Evolutionary conservation across 1,139 yeast genomes (phyloP), one percentile per base, ranked within the genome.

Genomic region (Pichia sp.): DNA sequence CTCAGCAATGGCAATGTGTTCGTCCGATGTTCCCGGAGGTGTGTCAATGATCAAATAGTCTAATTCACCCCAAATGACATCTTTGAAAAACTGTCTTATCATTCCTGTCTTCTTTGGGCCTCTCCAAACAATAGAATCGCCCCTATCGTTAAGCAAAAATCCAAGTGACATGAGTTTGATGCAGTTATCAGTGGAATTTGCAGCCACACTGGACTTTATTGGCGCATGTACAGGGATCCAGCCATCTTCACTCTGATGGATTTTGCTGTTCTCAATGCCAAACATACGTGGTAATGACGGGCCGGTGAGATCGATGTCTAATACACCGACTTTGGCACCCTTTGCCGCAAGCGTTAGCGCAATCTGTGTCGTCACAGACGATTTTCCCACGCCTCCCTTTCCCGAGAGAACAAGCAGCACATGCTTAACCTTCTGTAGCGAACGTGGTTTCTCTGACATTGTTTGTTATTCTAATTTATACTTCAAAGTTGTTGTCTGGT

Each of bases 11-110:
- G 96, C 88, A 30, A 93, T 91, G 59, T 93, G 99, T 58, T 93
- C 99, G 58, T 93, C 99, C 0, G 95, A 82, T 0, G 99, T 91
- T 0, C 99, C 99, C 0, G 99, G 99, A 0, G 99, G 99, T 0
- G 99, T 91, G 54, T 93, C 99, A 8, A 93, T 88, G 29, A 93
- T 63, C 39, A 93, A 62, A 54, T 85, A 93, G 57, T 88, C 96
- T 32, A 80, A 56, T 20, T 63, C 67, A 1, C 87, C 95, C 98
- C 98, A 93, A 15, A 75, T 74, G 1, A 91, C 96, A 56, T 91
- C 97, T 43, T 77, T 75, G 30, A 93, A 66, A 53, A 93, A 88
- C 59, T 93, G 99, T 39, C 91, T 72, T 30, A 93, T 84, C 97
- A 93, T 91, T 17, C 97, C 96, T 0, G 97, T 88, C 56, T 93